Conservation (phyloP, 2,329 filamentous ascomycete genomes). For the Raffaelea albimanens region DNA sequence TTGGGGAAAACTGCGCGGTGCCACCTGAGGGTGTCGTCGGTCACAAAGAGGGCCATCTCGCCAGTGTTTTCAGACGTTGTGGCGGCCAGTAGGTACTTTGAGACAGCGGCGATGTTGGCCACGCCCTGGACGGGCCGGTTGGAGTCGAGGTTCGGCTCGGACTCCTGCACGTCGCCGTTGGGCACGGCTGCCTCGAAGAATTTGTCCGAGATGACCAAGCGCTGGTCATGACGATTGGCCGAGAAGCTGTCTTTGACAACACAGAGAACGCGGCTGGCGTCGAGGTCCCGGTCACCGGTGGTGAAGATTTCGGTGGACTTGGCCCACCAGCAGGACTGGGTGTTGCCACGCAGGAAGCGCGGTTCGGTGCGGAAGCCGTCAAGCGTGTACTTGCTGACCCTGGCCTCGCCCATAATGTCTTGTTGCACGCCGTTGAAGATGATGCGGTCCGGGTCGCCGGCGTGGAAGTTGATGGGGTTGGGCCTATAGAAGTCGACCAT, state of each 20-base stretch:
- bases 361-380: conserved; percentile 70
- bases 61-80: conserved; percentile 69
- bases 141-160: conserved; percentile 68
- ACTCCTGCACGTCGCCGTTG: conserved; percentile 43
- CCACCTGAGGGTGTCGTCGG: conserved; percentile 75
- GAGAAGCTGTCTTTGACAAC: conserved; percentile 67
- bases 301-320: conserved; percentile 66
- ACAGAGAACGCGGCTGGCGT: conserved; percentile 68
- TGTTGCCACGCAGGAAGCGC: conserved; percentile 56
- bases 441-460: conserved; percentile 71
- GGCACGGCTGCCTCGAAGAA: conserved; percentile 55
- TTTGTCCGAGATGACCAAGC: conserved; percentile 71
- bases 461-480: conserved; percentile 65
- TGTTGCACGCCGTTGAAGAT: conserved; percentile 73
- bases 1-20: conserved; percentile 83
- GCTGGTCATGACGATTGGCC: conserved; percentile 62
- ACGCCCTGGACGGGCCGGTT: conserved; percentile 69
- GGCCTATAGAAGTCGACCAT: conserved; percentile 44
- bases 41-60: conserved; percentile 87
- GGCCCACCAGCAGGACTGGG: conserved; percentile 79
- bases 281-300: conserved; percentile 53
- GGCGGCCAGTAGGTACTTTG: conserved; percentile 78
- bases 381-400: conserved; percentile 63
- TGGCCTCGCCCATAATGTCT: conserved; percentile 51
- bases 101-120: conserved; percentile 72